Evolutionary conservation across 108 stramenopile species (phyloP), one percentile per base, ranked within the genome.

Genomic region (Nitzschia putrida): DNA sequence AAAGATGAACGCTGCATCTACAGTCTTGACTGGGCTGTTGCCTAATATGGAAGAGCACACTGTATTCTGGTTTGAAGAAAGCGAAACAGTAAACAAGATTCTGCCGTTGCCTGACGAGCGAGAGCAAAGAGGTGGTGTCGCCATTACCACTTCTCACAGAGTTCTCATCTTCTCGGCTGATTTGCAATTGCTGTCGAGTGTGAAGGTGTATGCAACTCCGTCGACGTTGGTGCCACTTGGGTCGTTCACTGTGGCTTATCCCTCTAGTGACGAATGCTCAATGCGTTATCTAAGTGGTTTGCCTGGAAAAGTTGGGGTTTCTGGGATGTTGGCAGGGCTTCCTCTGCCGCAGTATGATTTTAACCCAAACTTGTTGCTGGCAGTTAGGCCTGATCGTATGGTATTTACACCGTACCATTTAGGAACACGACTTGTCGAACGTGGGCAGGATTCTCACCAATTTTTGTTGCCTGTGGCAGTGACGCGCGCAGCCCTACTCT

Each of bases 201-300:
- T 69, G 10, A 65, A 76, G 10, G 70, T 65, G 23, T 43, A 39
- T 39, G 18, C 80, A 9, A 66, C 86, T 37, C 77, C 79, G 44
- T 45, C 72, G 14, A 73, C 78, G 3, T 58, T 95, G 40, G 78
- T 79, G 38, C 85, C 89, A 3, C 18, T 95, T 45, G 94, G 94
- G 18, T 89, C 91, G 9, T 87, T 80, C 50, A 85, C 90, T 37
- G 87, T 91, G 34, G 87, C 85, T n/a, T 95, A 86, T 61, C 61
- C 64, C 53, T 72, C 74, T 8, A 64, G 83, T 20, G 64, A 61
- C 37, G 68, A 79, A 60, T 66, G 61, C 65, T 79, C 64, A 42
- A 56, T 90, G 39, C 77, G 79, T 65, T 92, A 92, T 71, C 68
- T 92, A 18, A 89, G 84, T 16, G 91, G 90, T 53, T 65, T 92